phyloP scores from a whole-genome alignment of 495 filamentous ascomycete genomes.

The Staphylotrichum longicolle region DNA sequence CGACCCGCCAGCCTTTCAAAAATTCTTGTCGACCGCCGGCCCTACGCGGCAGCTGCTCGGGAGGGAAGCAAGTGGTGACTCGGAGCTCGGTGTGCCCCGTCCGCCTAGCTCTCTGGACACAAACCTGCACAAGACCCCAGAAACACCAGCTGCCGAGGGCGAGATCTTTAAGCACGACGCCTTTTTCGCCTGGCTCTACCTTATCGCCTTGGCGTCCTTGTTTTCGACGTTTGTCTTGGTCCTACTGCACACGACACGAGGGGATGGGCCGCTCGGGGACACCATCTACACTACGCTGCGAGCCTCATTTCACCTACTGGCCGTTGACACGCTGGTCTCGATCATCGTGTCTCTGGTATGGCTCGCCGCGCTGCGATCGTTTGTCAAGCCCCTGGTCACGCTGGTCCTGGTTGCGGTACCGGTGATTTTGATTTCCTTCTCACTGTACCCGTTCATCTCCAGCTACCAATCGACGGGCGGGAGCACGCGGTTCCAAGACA shows the following conservation, averaged over 20 bases:
- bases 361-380: slow-evolving; percentile 83
- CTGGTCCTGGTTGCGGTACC: slow-evolving; percentile 80
- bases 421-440: slow-evolving; percentile 79
- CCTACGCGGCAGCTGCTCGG: slow-evolving; percentile 28
- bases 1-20: slow-evolving; percentile 81
- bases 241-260: slow-evolving; percentile 74
- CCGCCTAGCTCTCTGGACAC: slow-evolving; percentile 29
- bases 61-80: slow-evolving; percentile 28
- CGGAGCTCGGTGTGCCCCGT: slow-evolving; percentile 29
- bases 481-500: slow-evolving; percentile 75
- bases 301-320: slow-evolving; percentile 82
- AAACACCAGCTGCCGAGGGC: slow-evolving; percentile 36
- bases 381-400: slow-evolving; percentile 75
- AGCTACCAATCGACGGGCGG: slow-evolving; percentile 75
- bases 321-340: slow-evolving; percentile 86
- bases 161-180: slow-evolving; percentile 67
- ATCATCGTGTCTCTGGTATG: slow-evolving; percentile 83
- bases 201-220: slow-evolving; percentile 77
- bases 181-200: slow-evolving; percentile 88
- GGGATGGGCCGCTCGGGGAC: slow-evolving; percentile 60
- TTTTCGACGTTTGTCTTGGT: slow-evolving; percentile 85
- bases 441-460: slow-evolving; percentile 84
- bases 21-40: slow-evolving; percentile 54
- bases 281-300: slow-evolving; percentile 90
- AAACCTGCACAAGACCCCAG: slow-evolving; percentile 20